Base-by-base conservation (phyloP, 345 rosid genomes). In the Euphorbia lathyris region DNA sequence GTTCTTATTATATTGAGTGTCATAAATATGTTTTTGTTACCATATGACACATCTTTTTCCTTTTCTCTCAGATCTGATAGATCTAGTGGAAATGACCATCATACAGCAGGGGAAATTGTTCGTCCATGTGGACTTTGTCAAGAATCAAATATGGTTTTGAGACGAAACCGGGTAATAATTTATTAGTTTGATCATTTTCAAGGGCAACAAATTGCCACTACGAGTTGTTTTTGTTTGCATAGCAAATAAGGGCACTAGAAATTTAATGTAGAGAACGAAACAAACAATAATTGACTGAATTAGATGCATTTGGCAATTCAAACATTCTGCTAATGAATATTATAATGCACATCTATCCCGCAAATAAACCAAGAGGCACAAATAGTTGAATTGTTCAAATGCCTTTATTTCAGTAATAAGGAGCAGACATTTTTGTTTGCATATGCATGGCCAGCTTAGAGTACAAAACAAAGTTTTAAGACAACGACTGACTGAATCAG, bases 61-160 rank as follows among this genome's bases (percentile, higher is more conserved):
- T 58, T 66, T 12, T 64, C 75, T 50, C 75, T 65, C 82, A 88
- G 96, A 81, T 77, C 91, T 58, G 82, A 85, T 78, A 84, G 85
- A 83, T 66, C 88, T 2, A 78, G 58, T 66, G 88, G 84, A 80
- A 88, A 86, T 66, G 97, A 87, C 61, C 78, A 72, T 64, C 80
- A 76, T 75, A 79, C 83, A 32, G 59, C 77, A 50, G 95, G 87
- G 63, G 97, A 91, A 77, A 81, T 78, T 74, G 92, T 91, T 73
- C 78, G 97, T 62, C 81, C 71, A 72, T 94, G 98, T 82, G 82
- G 86, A 74, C 79, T 83, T 52, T 94, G 98, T 81, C 83, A 67
- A 73, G 93, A 94, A 77, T 86, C 96, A 69, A 84, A 87, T 77
- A 90, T 94, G 98, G 90, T 87, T 81, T 87, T 94, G 76, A 94